Conservation (phyloP, 2,329 filamentous ascomycete genomes). For the Fusarium sp. region DNA sequence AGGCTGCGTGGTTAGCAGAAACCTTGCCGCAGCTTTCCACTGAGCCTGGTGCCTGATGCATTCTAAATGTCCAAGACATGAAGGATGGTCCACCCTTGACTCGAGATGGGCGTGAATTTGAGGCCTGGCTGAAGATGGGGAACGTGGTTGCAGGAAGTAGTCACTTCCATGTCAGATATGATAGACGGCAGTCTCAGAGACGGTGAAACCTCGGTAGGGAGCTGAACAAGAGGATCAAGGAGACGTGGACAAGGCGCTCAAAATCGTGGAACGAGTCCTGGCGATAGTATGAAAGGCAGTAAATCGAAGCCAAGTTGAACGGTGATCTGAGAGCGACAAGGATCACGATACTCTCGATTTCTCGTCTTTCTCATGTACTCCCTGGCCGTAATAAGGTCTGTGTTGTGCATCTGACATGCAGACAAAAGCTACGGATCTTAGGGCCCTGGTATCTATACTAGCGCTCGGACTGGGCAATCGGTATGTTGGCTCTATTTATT, state of each 20-base stretch:
- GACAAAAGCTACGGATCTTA: background rate
- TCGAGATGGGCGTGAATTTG: slow-evolving; percentile 29
- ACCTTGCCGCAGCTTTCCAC: background rate
- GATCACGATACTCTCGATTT: slow-evolving; percentile 11
- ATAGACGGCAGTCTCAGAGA: background rate
- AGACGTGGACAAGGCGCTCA: background rate
- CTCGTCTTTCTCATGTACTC: background rate
- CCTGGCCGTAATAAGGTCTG: slow-evolving; percentile 20
- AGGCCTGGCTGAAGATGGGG: slow-evolving; percentile 10
- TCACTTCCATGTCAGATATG: slow-evolving; percentile 6
- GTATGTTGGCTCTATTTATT: background rate
- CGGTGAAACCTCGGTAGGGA: slow-evolving; percentile 4
- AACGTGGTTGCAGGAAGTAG: slow-evolving; percentile 19
- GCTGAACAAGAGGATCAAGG: background rate
- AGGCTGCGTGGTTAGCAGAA: slow-evolving; percentile 9
- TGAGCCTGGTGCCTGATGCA: slow-evolving; percentile 1
- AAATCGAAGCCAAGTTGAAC: background rate
- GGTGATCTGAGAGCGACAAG: slow-evolving; percentile 2
- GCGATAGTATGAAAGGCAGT: background rate
- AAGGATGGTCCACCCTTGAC: slow-evolving; percentile 1
- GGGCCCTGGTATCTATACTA: background rate
- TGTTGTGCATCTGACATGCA: slow-evolving; percentile 26
- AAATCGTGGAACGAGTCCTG: background rate
- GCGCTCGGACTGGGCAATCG: slow-evolving; percentile 13
- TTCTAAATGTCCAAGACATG: slow-evolving; percentile 1